phyloP scores from a whole-genome alignment of 495 filamentous ascomycete species.

The Aspergillus taichungensis region DNA sequence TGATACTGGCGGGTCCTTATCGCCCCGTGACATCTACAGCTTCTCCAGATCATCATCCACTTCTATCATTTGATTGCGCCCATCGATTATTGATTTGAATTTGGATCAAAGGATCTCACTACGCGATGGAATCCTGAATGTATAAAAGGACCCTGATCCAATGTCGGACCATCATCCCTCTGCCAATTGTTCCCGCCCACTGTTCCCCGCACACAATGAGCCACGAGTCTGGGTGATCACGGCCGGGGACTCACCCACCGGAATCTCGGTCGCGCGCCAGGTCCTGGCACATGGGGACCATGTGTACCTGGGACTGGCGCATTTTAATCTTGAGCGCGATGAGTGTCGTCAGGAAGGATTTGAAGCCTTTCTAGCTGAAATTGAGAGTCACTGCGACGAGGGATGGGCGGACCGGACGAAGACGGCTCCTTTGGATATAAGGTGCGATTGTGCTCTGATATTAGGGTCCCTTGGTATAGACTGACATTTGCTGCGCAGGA shows the following conservation, averaged over 20 bases:
- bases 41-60: too few species aligned
- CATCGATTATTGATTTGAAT: too few species aligned
- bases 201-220: slow-evolving; percentile 50
- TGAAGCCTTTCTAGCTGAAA: slow-evolving; percentile 50
- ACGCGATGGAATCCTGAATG: slow-evolving; percentile 26
- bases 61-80: too few species aligned
- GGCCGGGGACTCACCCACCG: slow-evolving; percentile 71
- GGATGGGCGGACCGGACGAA: slow-evolving; percentile 39
- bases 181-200: slow-evolving; percentile 32
- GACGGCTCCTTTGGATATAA: slow-evolving; percentile 40
- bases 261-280: slow-evolving; percentile 59
- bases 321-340: slow-evolving; percentile 37
- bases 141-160: slow-evolving; percentile 17
- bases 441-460: slow-evolving; percentile 24
- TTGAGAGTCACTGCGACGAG: slow-evolving; percentile 52
- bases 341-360: slow-evolving; percentile 42
- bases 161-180: slow-evolving; percentile 34
- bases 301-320: slow-evolving; percentile 67
- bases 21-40: slow-evolving; percentile 10
- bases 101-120: neutral
- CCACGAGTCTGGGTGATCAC: slow-evolving; percentile 84
- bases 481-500: slow-evolving; percentile 20
- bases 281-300: slow-evolving; percentile 79
- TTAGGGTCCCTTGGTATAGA: neutral
- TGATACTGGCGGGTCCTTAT: slow-evolving; percentile 14